Evolutionary conservation across 768 basidiomycete species (phyloP).

Genomic region (Coprinellus aureogranulatus): DNA sequence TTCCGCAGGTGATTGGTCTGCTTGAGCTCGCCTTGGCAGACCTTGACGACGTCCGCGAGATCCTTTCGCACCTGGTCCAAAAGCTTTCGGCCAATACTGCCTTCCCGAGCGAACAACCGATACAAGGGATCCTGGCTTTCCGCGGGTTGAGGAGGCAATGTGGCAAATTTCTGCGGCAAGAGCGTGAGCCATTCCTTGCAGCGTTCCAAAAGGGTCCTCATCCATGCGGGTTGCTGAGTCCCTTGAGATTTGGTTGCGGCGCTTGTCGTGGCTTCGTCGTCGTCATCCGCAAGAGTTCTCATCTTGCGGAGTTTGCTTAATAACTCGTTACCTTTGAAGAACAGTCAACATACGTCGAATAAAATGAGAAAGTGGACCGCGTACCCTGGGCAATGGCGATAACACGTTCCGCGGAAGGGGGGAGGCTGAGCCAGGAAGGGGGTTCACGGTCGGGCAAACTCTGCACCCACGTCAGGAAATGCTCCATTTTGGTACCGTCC

Average conservation of each 20-base stretch:
- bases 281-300: constrained; percentile 85
- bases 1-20: constrained; percentile 96
- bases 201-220: constrained; percentile 79
- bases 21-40: constrained; percentile 84
- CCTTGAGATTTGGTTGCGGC: constrained; percentile 58
- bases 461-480: constrained; percentile 89
- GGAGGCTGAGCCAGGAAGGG: constrained; percentile 91
- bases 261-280: constrained; percentile 66
- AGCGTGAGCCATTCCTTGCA: constrained; percentile 80
- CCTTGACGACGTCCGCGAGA: constrained; percentile 74
- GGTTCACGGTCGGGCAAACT: constrained; percentile 89
- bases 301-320: constrained; percentile 89
- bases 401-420: constrained; percentile 87
- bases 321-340: constrained; percentile 65
- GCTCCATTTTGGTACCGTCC: constrained; percentile 89
- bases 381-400: constrained; percentile 89
- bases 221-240: constrained; percentile 89
- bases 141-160: constrained; percentile 57
- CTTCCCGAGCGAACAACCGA: constrained; percentile 86
- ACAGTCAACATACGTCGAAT: not conserved
- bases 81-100: constrained; percentile 73
- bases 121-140: constrained; percentile 83
- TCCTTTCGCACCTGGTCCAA: constrained; percentile 80
- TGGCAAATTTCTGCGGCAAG: constrained; percentile 74
- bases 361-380: constrained; percentile 11